These are phyloP conservation scores for Lotus japonicus DNA, from an alignment of 306 rosid species.

Conservation along the genomic window DNA sequence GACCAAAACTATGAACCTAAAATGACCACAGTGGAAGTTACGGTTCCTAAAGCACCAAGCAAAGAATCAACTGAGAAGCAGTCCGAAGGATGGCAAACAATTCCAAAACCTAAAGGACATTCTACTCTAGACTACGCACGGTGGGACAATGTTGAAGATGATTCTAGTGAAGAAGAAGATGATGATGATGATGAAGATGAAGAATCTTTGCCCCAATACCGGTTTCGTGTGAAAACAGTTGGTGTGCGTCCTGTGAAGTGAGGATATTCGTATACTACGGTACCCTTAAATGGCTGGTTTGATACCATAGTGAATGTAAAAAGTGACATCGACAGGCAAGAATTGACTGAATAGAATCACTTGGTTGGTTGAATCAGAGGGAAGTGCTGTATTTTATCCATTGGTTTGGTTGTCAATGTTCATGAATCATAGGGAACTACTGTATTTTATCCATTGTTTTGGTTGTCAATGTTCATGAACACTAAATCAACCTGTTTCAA, in stretches of 20 bases:
- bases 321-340: neutral
- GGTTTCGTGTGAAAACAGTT: constrained; percentile 68
- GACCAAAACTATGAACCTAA: constrained; percentile 30
- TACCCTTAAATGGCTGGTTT: constrained; percentile 1
- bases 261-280: constrained; percentile 6
- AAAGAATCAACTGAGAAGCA: constrained; percentile 34
- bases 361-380: no score
- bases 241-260: constrained; percentile 80
- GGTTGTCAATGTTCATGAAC: constrained; percentile 4
- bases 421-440: neutral
- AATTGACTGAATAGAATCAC: constrained; percentile 6
- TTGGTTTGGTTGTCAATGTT: no score
- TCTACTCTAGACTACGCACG: constrained; percentile 79
- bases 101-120: constrained; percentile 97
- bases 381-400: no score
- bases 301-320: constrained; percentile 5
- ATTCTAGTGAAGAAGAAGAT: constrained; percentile 84
- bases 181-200: constrained; percentile 52
- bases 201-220: constrained; percentile 64
- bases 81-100: constrained; percentile 79
- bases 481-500: neutral
- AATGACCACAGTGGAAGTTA: constrained; percentile 26
- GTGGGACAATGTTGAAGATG: constrained; percentile 92
- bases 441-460: neutral
- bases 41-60: constrained; percentile 26